These are phyloP conservation scores for Sphagnum fallax DNA, from an alignment of 228 moss, liverwort and hornwort genomes.

Conservation along the genomic window DNA sequence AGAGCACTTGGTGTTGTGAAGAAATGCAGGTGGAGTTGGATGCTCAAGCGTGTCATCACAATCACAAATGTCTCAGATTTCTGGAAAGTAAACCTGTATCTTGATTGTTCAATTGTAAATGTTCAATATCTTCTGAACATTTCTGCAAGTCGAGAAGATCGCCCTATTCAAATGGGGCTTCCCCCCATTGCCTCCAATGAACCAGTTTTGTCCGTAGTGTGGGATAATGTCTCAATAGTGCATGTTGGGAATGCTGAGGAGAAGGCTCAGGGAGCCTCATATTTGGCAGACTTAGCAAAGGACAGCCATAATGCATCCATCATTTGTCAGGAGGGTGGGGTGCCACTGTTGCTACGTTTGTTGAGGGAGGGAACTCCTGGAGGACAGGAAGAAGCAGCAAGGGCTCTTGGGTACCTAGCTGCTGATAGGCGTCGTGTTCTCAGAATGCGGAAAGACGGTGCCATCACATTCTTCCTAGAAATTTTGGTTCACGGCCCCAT, in stretches of 20 bases:
- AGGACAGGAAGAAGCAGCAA: conserved; percentile 37
- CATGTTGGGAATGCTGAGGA: conserved; percentile 19
- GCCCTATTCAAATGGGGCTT: conserved; percentile 20
- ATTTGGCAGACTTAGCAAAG: conserved; percentile 24
- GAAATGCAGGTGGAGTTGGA: conserved; percentile 26
- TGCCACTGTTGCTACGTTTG: conserved; percentile 25
- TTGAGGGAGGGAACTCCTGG: conserved; percentile 19
- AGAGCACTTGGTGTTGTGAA: conserved; percentile 18
- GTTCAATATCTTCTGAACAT: conserved; percentile 33
- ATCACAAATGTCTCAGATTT: conserved; percentile 30
- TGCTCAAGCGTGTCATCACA: conserved; percentile 33
- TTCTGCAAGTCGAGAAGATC: conserved; percentile 30
- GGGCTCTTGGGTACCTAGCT: conserved; percentile 27
- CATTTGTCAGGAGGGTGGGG: conserved; percentile 38
- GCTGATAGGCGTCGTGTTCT: conserved; percentile 12
- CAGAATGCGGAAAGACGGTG: conserved; percentile 25
- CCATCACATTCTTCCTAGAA: conserved; percentile 24
- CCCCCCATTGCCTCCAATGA: conserved; percentile 36
- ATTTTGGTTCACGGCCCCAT: conserved; percentile 27
- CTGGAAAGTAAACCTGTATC: conserved; percentile 14
- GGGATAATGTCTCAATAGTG: conserved; percentile 30
- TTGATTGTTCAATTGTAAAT: conserved; percentile 29
- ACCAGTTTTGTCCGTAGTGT: conserved; percentile 29
- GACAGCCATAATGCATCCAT: conserved; percentile 29
- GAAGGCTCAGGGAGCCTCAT: conserved; percentile 13